phyloP scores from a whole-genome alignment of 2,329 filamentous ascomycete species.

The Apiospora arundinis region DNA sequence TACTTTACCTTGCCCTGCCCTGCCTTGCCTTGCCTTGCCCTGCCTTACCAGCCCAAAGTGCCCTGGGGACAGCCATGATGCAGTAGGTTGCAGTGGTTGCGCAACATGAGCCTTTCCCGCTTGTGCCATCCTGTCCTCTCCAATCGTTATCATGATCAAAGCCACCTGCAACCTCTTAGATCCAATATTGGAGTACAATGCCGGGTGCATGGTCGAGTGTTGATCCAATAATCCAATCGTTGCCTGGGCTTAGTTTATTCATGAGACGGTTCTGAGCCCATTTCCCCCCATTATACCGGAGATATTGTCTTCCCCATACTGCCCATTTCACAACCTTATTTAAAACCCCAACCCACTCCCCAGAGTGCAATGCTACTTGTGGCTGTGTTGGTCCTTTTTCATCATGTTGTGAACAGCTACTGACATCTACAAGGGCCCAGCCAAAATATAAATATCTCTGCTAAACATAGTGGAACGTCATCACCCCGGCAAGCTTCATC shows the following conservation, averaged over 20 bases:
- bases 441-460: slow-evolving; percentile 16
- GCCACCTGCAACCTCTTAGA: background rate
- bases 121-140: background rate
- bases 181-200: background rate
- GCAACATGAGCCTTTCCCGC: background rate
- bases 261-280: background rate
- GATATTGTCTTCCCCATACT: background rate
- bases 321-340: background rate
- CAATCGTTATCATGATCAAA: background rate
- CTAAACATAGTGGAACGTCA: slow-evolving; percentile 40
- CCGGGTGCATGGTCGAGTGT: background rate
- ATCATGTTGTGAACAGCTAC: background rate
- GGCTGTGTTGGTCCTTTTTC: background rate
- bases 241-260: background rate
- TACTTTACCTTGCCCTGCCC: background rate
- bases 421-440: slow-evolving; percentile 1
- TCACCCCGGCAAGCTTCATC: slow-evolving; percentile 42
- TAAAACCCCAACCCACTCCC: background rate
- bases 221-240: background rate
- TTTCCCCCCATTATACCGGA: background rate
- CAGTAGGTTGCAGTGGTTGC: slow-evolving; percentile 1
- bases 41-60: background rate
- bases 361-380: background rate
- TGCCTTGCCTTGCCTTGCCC: background rate
- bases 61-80: background rate